These are phyloP conservation scores for Pseudonitzschia pungens DNA, from an alignment of 108 stramenopile species.

Conservation along the genomic window DNA sequence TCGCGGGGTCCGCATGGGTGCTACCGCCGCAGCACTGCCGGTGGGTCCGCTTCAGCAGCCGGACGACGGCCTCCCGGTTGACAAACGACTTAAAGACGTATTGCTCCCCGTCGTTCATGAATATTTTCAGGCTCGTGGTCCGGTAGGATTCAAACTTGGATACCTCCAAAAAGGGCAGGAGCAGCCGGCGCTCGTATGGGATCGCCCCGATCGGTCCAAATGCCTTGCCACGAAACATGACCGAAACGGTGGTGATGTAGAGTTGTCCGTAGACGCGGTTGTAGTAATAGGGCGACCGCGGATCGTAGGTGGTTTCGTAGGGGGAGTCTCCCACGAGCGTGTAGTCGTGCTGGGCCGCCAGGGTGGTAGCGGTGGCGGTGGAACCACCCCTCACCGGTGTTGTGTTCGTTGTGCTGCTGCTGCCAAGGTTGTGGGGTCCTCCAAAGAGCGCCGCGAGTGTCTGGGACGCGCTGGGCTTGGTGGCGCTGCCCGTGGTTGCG, in stretches of 20 bases:
- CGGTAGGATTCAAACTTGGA: conserved; percentile 38
- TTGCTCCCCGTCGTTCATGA: conserved; percentile 47
- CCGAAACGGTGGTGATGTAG: conserved; percentile 52
- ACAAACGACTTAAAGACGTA: conserved; percentile 55
- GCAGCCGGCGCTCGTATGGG: conserved; percentile 57
- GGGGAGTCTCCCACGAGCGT: conserved; percentile 1
- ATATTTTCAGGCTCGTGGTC: conserved; percentile 53
- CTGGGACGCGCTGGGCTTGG: not conserved
- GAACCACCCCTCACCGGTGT: not conserved
- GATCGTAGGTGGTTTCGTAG: conserved; percentile 12
- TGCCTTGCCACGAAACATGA: conserved; percentile 68
- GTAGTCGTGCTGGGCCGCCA: conserved; percentile 2
- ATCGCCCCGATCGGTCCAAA: conserved; percentile 42
- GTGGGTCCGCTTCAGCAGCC: conserved; percentile 16
- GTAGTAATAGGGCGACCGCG: conserved; percentile 16
- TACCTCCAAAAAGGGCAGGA: conserved; percentile 46
- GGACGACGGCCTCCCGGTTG: conserved; percentile 46
- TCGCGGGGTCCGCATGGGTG: too few relatives aligned
- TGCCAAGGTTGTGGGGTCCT: not conserved
- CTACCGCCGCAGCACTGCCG: not conserved
- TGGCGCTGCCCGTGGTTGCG: too few relatives aligned
- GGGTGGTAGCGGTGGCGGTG: not conserved
- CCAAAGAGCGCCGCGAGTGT: not conserved
- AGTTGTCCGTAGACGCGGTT: conserved; percentile 59
- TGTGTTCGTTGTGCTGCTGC: not conserved